Percentiles rank a stretch among this genome's conserved stretches.
phyloP scores from a whole-genome alignment of 345 rosid genomes.

The Camelina neglecta region DNA sequence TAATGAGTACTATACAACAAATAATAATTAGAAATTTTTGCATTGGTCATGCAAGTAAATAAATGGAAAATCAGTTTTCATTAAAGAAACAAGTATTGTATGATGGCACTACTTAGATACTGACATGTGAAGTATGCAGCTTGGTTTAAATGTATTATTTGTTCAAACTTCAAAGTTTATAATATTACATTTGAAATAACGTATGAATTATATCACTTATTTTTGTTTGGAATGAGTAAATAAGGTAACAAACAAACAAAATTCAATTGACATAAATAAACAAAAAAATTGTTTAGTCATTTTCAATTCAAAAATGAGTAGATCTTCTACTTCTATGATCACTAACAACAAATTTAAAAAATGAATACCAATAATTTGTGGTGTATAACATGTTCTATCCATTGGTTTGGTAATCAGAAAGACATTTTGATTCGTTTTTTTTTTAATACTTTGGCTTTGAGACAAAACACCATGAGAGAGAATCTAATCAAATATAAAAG shows the following conservation, averaged over 20 bases:
- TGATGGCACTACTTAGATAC: slow-evolving; percentile 21
- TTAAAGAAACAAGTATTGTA: background rate
- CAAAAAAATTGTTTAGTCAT: slow-evolving; percentile 4
- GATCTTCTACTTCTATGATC: slow-evolving; percentile 12
- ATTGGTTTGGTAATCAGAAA: slow-evolving; percentile 11
- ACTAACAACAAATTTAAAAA: background rate
- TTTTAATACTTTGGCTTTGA: slow-evolving; percentile 12
- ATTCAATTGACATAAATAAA: background rate
- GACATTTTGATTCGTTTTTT: slow-evolving; percentile 26
- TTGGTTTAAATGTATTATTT: slow-evolving; percentile 4
- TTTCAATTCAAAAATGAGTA: background rate
- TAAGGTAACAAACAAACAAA: background rate
- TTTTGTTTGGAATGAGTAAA: background rate
- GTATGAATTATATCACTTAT: background rate
- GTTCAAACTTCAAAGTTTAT: background rate
- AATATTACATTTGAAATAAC: background rate
- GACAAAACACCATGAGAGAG: slow-evolving; percentile 39
- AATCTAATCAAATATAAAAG: slow-evolving; percentile 29
- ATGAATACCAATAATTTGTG: background rate
- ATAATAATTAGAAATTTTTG: slow-evolving; percentile 6
- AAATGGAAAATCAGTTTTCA: background rate
- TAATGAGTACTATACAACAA: background rate
- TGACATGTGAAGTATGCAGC: slow-evolving; percentile 18
- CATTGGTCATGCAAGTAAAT: slow-evolving; percentile 8
- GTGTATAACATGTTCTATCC: slow-evolving; percentile 19